A percentile compares a stretch with the other conserved stretches of the same genome.
Evolutionary conservation across 1,284 basidiomycete species (phyloP).

Genomic region (Pseudozyma sp.): DNA sequence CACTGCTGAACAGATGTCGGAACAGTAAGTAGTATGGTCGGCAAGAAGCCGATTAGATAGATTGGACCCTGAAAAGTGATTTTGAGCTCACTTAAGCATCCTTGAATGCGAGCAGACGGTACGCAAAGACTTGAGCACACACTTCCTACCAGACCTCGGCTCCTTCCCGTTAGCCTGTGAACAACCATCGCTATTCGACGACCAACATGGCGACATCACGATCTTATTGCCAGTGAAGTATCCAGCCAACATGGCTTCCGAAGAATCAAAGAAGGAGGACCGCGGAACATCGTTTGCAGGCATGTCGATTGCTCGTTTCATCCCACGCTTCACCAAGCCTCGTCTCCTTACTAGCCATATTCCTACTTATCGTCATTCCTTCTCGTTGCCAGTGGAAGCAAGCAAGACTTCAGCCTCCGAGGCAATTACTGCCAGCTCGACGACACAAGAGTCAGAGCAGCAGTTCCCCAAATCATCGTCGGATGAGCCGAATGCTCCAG

Average conservation of each 20-base stretch:
- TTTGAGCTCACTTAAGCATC: not conserved
- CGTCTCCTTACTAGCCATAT: conserved; percentile 27
- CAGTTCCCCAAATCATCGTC: not conserved
- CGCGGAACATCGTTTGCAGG: conserved; percentile 1
- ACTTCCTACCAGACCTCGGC: not conserved
- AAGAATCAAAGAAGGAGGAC: not conserved
- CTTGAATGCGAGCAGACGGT: too few relatives aligned
- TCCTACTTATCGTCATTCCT: conserved; percentile 47
- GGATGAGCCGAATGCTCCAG: not conserved
- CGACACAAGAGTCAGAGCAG: not conserved
- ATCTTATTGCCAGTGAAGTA: not conserved
- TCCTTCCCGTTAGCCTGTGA: not conserved
- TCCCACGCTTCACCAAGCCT: conserved; percentile 41
- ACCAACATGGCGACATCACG: not conserved
- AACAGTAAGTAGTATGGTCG: too few relatives aligned
- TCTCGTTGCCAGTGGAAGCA: conserved; percentile 17
- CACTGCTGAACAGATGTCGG: too few relatives aligned
- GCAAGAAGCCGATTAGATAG: not conserved
- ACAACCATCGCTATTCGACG: not conserved
- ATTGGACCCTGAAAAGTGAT: conserved; percentile 1
- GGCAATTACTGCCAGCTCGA: not conserved
- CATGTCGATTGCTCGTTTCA: conserved; percentile 47
- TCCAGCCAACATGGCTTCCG: conserved; percentile 5
- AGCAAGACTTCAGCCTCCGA: not conserved
- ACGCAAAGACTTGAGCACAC: too few relatives aligned